These are phyloP conservation scores for Bryoglossum gracile DNA, from an alignment of 495 filamentous ascomycete genomes.

Conservation along the genomic window DNA sequence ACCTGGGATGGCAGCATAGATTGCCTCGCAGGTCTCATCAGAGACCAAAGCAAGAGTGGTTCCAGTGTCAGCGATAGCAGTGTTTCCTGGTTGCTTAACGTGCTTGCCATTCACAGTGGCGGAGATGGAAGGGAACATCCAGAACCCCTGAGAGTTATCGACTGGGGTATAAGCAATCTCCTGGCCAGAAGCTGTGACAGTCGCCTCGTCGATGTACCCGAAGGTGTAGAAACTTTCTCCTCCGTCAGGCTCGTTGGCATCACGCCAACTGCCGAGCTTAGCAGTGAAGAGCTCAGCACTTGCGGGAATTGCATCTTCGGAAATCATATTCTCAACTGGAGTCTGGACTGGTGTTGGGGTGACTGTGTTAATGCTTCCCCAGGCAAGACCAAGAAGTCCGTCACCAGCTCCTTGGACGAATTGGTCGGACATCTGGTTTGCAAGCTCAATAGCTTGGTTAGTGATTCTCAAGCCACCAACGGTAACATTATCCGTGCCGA, in stretches of 20 bases:
- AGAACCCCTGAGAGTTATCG: slow-evolving; percentile 66
- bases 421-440: slow-evolving; percentile 53
- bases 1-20: slow-evolving; percentile 67
- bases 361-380: slow-evolving; percentile 63
- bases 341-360: slow-evolving; percentile 54
- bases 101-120: slow-evolving; percentile 54
- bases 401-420: slow-evolving; percentile 57
- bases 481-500: slow-evolving; percentile 61
- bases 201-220: slow-evolving; percentile 64
- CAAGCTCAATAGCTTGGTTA: slow-evolving; percentile 63
- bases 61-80: slow-evolving; percentile 74
- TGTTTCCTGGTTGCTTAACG: slow-evolving; percentile 52
- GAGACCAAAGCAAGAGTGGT: slow-evolving; percentile 66
- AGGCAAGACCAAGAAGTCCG: slow-evolving; percentile 69
- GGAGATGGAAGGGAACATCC: slow-evolving; percentile 58
- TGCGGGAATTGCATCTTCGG: slow-evolving; percentile 55
- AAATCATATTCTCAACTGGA: slow-evolving; percentile 71
- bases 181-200: slow-evolving; percentile 46
- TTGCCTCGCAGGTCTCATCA: slow-evolving; percentile 55
- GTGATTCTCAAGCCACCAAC: slow-evolving; percentile 64
- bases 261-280: slow-evolving; percentile 59
- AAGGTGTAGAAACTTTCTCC: slow-evolving; percentile 71
- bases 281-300: slow-evolving; percentile 64
- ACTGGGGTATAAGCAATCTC: slow-evolving; percentile 57
- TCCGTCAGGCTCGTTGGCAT: slow-evolving; percentile 45